phyloP scores from a whole-genome alignment of 495 filamentous ascomycete genomes.

The Penicillium tannophilum region DNA sequence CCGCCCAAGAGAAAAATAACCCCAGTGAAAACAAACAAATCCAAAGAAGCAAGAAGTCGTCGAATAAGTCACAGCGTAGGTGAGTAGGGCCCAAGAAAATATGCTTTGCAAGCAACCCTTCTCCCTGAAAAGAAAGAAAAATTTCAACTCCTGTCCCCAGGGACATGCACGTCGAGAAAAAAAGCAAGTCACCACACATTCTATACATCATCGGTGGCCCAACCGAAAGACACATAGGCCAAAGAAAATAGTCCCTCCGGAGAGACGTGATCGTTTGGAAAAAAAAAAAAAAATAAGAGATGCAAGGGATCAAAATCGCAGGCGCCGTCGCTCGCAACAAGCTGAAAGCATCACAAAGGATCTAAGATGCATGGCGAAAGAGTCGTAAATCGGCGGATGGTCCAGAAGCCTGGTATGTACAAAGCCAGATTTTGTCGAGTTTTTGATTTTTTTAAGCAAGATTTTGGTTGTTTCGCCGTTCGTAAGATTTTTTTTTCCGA shows the following conservation, averaged over 20 bases:
- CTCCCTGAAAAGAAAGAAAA: slow-evolving; percentile 29
- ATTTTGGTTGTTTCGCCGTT: slow-evolving; percentile 22
- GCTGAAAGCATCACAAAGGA: slow-evolving; percentile 42
- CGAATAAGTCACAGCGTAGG: slow-evolving; percentile 29
- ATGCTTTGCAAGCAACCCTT: slow-evolving; percentile 28
- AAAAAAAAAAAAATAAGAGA: slow-evolving; percentile 27
- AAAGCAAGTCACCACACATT: slow-evolving; percentile 44
- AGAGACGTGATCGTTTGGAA: slow-evolving; percentile 45
- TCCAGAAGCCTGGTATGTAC: slow-evolving; percentile 39
- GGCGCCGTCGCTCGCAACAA: slow-evolving; percentile 53
- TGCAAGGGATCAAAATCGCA: slow-evolving; percentile 46
- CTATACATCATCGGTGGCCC: slow-evolving; percentile 50
- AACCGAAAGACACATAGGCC: slow-evolving; percentile 30
- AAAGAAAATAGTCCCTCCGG: slow-evolving; percentile 40
- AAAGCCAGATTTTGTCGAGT: slow-evolving; percentile 31
- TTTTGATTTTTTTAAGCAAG: slow-evolving; percentile 15
- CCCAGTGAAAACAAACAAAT: slow-evolving; percentile 34
- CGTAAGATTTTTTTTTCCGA: slow-evolving; percentile 34
- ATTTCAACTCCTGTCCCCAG: slow-evolving; percentile 42
- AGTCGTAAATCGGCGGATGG: slow-evolving; percentile 39
- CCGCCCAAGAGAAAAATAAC: slow-evolving; percentile 38
- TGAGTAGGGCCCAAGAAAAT: slow-evolving; percentile 31
- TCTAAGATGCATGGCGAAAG: slow-evolving; percentile 41
- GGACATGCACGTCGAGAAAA: slow-evolving; percentile 39
- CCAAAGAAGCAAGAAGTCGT: slow-evolving; percentile 35